Evolutionary conservation across 2,329 filamentous ascomycete genomes (phyloP).

Genomic region (Emmonsia crescens): DNA sequence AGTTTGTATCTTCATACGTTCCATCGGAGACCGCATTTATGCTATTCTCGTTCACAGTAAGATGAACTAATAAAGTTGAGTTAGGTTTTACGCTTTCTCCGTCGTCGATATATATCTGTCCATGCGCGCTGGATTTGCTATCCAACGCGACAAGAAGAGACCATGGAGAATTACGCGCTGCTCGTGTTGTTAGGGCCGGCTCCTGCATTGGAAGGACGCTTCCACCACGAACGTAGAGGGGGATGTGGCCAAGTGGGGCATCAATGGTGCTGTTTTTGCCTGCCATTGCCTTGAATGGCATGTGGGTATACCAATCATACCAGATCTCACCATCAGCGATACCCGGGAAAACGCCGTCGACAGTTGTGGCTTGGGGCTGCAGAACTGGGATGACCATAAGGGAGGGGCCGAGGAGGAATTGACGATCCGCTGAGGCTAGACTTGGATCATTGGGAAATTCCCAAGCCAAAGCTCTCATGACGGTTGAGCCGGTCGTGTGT

Average conservation of each 20-base stretch:
- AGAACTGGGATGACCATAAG: slow-evolving; percentile 59
- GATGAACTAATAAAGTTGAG: slow-evolving; percentile 45
- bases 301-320: slow-evolving; percentile 73
- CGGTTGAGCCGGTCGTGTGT: slow-evolving; percentile 54
- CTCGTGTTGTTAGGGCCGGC: slow-evolving; percentile 55
- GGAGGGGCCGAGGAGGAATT: slow-evolving; percentile 59
- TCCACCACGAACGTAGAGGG: slow-evolving; percentile 60
- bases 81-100: slow-evolving; percentile 54
- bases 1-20: slow-evolving; percentile 45
- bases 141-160: slow-evolving; percentile 54
- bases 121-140: slow-evolving; percentile 44
- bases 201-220: slow-evolving; percentile 57
- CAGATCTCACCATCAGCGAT: slow-evolving; percentile 49
- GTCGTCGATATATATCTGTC: slow-evolving; percentile 62
- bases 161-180: slow-evolving; percentile 55
- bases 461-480: slow-evolving; percentile 64
- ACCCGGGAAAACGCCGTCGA: slow-evolving; percentile 61
- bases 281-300: slow-evolving; percentile 40
- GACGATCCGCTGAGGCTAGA: slow-evolving; percentile 54
- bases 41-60: slow-evolving; percentile 33
- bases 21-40: slow-evolving; percentile 43
- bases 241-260: slow-evolving; percentile 58
- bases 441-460: slow-evolving; percentile 62
- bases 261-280: slow-evolving; percentile 50
- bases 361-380: slow-evolving; percentile 47